phyloP scores from a whole-genome alignment of 192 early-diverging fungal genomes.

The Gamsiella multidivaricata region DNA sequence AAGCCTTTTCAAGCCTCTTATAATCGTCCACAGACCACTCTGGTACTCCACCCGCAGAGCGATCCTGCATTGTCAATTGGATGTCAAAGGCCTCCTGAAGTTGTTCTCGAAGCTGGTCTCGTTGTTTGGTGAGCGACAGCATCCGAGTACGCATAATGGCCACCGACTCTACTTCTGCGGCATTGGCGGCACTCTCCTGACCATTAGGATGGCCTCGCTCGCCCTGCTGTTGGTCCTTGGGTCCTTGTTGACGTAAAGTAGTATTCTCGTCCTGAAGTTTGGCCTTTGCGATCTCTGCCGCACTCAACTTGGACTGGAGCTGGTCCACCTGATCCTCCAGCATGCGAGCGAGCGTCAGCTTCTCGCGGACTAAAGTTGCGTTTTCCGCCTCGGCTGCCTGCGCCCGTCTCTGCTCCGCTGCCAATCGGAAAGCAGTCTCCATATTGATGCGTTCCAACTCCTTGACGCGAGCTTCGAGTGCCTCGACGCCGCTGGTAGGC shows the following conservation, averaged over 20 bases:
- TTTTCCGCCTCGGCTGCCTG: slow-evolving; percentile 46
- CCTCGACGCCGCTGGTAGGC: slow-evolving; percentile 17
- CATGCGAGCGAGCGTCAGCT: slow-evolving; percentile 41
- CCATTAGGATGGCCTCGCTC: background rate
- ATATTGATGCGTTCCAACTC: slow-evolving; percentile 44
- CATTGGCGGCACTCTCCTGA: background rate
- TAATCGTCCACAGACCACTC: slow-evolving; percentile 49
- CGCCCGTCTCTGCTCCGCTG: slow-evolving; percentile 44
- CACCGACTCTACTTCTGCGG: slow-evolving; percentile 22
- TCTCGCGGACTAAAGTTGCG: slow-evolving; percentile 36
- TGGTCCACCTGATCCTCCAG: slow-evolving; percentile 51
- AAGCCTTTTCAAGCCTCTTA: slow-evolving; percentile 39
- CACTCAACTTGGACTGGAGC: slow-evolving; percentile 43
- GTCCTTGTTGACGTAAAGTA: slow-evolving; percentile 29
- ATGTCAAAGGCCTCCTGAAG: slow-evolving; percentile 54
- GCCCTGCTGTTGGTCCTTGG: slow-evolving; percentile 23
- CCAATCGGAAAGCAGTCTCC: slow-evolving; percentile 38
- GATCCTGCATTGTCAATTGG: slow-evolving; percentile 39
- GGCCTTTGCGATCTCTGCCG: slow-evolving; percentile 41
- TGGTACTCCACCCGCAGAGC: slow-evolving; percentile 18
- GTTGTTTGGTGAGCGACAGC: slow-evolving; percentile 43
- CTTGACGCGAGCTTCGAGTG: slow-evolving; percentile 28
- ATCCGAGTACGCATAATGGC: slow-evolving; percentile 41
- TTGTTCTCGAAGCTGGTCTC: slow-evolving; percentile 43
- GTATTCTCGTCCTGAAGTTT: slow-evolving; percentile 44